Percentiles rank a stretch among this genome's conserved stretches.
Conservation (phyloP, 2,329 filamentous ascomycete genomes). For the Fusarium pseudoanthophilum region DNA sequence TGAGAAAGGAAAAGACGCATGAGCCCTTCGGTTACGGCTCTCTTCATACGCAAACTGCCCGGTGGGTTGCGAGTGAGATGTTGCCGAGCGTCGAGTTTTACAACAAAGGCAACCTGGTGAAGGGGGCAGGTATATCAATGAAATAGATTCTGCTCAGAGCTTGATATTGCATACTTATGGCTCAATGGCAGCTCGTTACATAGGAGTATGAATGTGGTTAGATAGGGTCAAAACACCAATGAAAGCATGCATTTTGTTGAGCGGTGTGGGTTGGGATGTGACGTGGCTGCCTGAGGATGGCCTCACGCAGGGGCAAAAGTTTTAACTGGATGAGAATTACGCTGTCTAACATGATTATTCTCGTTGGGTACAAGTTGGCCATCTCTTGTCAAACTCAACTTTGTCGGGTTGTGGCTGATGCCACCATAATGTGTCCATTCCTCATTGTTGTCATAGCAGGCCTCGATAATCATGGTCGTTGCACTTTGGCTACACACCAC, state of each 20-base stretch:
- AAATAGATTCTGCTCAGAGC: constrained; percentile 8
- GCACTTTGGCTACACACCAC: constrained; percentile 9
- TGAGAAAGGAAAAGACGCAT: constrained; percentile 57
- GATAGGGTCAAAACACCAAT: background rate
- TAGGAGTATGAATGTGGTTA: background rate
- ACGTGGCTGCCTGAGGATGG: constrained; percentile 27
- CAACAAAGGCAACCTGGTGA: constrained; percentile 61
- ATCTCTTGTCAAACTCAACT: background rate
- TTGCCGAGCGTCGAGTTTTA: constrained; percentile 62
- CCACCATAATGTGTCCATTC: background rate
- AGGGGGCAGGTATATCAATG: constrained; percentile 54
- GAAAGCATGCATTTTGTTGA: background rate
- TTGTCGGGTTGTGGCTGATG: background rate
- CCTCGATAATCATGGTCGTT: background rate
- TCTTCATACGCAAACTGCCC: constrained; percentile 67
- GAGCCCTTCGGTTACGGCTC: constrained; percentile 67
- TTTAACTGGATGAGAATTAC: constrained; percentile 2
- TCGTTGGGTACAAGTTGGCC: background rate
- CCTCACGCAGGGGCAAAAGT: constrained; percentile 1
- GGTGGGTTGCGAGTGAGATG: constrained; percentile 67
- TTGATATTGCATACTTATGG: background rate
- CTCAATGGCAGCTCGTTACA: background rate
- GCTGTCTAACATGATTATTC: background rate
- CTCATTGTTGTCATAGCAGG: background rate
- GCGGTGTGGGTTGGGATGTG: constrained; percentile 19